Percentiles rank a stretch among this genome's conserved stretches.
Evolutionary conservation across 2,329 filamentous ascomycete genomes (phyloP).

Genomic region (Knoxdaviesia capensis): DNA sequence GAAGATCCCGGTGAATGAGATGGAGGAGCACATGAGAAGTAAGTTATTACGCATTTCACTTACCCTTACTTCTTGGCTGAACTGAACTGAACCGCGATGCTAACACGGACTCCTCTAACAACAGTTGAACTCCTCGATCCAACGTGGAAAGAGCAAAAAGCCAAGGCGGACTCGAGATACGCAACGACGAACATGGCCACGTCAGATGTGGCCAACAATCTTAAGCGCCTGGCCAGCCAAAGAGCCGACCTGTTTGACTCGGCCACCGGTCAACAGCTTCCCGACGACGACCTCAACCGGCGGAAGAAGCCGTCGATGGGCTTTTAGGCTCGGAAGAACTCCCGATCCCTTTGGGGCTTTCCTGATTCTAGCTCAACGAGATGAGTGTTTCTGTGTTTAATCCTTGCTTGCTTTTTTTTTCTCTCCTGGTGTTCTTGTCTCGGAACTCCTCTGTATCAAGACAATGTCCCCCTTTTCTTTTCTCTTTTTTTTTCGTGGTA

Average conservation of each 20-base stretch:
- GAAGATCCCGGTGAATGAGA: conserved; percentile 67
- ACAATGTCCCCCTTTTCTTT: too few relatives aligned
- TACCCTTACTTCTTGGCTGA: not conserved
- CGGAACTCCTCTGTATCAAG: too few relatives aligned
- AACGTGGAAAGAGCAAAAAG: conserved; percentile 87
- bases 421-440: too few relatives aligned
- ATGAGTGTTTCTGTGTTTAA: too few relatives aligned
- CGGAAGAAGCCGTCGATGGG: conserved; percentile 50
- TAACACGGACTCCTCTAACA: conserved; percentile 11
- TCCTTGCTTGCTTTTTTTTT: too few relatives aligned
- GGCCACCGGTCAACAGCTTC: conserved; percentile 43
- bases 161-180: conserved; percentile 68
- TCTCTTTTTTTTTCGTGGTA: too few relatives aligned
- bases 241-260: conserved; percentile 73
- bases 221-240: conserved; percentile 85
- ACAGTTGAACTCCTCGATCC: conserved; percentile 81
- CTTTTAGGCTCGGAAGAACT: too few relatives aligned
- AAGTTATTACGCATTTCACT: conserved; percentile 11
- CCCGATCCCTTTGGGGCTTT: too few relatives aligned
- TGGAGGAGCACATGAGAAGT: conserved; percentile 85
- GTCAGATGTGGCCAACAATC: conserved; percentile 74
- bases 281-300: conserved; percentile 53
- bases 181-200: conserved; percentile 74
- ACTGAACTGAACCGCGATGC: conserved; percentile 4
- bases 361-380: too few relatives aligned